Base-by-base conservation (phyloP, 1,284 basidiomycete species). In the Hymenochaete sp. region DNA sequence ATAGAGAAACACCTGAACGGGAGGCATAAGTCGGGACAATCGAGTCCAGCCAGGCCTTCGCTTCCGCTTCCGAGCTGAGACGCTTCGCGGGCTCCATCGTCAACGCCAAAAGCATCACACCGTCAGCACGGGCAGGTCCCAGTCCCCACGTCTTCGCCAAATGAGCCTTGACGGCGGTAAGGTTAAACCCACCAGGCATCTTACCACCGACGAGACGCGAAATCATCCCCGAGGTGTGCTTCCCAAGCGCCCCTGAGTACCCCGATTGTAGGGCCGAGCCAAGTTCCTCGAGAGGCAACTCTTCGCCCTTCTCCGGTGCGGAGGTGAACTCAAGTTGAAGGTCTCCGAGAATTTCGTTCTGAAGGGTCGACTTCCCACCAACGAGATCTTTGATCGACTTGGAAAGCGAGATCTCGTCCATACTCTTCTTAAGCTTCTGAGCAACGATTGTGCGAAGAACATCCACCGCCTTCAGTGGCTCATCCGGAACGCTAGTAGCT, bases 301-400 rank as follows among this genome's bases (percentile, higher is more conserved):
- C 95, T 63, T 98, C 95, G 16, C 90, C 93, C 70, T 98, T 98
- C 70, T 98, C 96, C 0, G 96, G 95, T 0, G 92, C 89, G 13
- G 88, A 88, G 3, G 79, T 62, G 61, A 93, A 95, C 60, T 95
- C 91, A 56, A 87, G 77, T 59, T 93, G 88, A 22, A 96, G 73
- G 62, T 96, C 91, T 42, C 92, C 93, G 38, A 97, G 71, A 52
- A 97, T 93, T 65, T 98, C 93, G 63, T 98, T 97, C 66, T 96
- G 93, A 48, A 98, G 71, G 1, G 96, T 98, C 19, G 93, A 98
- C 70, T 98, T 98, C 55, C 96, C 96, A 33, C 92, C 93, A 42
- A 97, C 93, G 50, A 98, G 83, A 60, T 98, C 95, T 67, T 98
- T 98, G 73, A 98, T 93, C 1, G 92, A 87, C 66, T 98, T 98